Evolutionary conservation across 2,329 filamentous ascomycete genomes (phyloP).

Genomic region (Calonectria hongkongensis): DNA sequence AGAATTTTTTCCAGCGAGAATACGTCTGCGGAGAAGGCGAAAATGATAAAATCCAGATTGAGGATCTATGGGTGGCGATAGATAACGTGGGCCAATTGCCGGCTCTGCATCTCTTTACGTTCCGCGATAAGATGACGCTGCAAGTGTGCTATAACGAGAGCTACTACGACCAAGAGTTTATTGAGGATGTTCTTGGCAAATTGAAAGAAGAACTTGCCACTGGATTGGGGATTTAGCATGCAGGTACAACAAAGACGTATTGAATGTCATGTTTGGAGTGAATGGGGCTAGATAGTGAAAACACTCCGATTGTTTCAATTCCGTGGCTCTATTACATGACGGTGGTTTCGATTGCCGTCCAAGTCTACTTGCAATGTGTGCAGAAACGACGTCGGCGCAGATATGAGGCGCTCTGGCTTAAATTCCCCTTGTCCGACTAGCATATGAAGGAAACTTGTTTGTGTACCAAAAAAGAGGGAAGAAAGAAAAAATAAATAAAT

Average conservation of each 20-base stretch:
- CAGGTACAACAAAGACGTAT: neutral
- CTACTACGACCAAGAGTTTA: neutral
- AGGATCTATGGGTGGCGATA: conserved; percentile 12
- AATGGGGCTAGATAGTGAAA: too few relatives aligned
- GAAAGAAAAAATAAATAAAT: neutral
- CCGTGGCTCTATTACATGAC: neutral
- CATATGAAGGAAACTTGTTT: neutral
- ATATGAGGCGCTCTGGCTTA: neutral
- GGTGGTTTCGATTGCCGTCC: neutral
- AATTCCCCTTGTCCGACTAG: neutral
- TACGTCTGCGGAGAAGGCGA: conserved; percentile 5
- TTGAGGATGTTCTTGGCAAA: neutral
- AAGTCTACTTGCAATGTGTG: neutral
- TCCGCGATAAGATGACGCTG: conserved; percentile 14
- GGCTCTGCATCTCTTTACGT: conserved; percentile 15
- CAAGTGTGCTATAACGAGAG: conserved; percentile 26
- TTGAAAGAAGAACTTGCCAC: neutral
- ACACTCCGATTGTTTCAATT: neutral
- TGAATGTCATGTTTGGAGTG: neutral
- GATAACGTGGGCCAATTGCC: conserved; percentile 12
- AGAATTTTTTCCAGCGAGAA: conserved; percentile 14
- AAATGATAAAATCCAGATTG: conserved; percentile 8
- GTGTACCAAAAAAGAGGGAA: neutral
- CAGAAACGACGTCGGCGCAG: neutral
- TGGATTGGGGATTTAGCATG: neutral